Conservation (phyloP, 768 basidiomycete species). For the Scleroderma bovista region DNA sequence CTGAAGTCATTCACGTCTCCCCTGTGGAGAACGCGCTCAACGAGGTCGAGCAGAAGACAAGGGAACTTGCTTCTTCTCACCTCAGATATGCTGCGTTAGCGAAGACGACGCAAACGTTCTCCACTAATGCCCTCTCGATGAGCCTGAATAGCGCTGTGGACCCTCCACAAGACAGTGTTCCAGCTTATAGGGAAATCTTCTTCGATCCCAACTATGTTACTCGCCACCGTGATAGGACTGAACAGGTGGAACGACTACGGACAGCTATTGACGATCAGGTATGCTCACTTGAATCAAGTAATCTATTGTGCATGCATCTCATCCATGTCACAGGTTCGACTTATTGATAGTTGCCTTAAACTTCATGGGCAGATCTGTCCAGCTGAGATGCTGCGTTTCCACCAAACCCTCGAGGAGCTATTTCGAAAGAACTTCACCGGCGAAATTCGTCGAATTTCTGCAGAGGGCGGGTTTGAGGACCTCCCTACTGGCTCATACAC, state of each 20-base stretch:
- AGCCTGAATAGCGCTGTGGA: constrained; percentile 85
- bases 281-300: constrained; percentile 10
- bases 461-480: constrained; percentile 52
- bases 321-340: constrained; percentile 49
- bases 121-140: constrained; percentile 82
- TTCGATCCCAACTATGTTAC: constrained; percentile 64
- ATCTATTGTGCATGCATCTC: neutral
- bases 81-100: constrained; percentile 72
- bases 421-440: constrained; percentile 82
- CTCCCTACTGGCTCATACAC: constrained; percentile 34
- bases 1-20: constrained; percentile 71
- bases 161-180: constrained; percentile 67
- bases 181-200: constrained; percentile 73
- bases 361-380: constrained; percentile 81
- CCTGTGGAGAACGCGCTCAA: constrained; percentile 79
- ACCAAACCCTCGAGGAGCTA: constrained; percentile 81
- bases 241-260: constrained; percentile 67
- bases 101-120: constrained; percentile 65
- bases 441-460: constrained; percentile 67
- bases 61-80: constrained; percentile 66
- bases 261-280: constrained; percentile 81
- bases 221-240: constrained; percentile 63
- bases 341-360: constrained; percentile 78
- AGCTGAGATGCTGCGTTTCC: constrained; percentile 87
- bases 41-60: constrained; percentile 77